Conservation (phyloP, 208 protist genomes). For the Zelonia costaricensis region DNA sequence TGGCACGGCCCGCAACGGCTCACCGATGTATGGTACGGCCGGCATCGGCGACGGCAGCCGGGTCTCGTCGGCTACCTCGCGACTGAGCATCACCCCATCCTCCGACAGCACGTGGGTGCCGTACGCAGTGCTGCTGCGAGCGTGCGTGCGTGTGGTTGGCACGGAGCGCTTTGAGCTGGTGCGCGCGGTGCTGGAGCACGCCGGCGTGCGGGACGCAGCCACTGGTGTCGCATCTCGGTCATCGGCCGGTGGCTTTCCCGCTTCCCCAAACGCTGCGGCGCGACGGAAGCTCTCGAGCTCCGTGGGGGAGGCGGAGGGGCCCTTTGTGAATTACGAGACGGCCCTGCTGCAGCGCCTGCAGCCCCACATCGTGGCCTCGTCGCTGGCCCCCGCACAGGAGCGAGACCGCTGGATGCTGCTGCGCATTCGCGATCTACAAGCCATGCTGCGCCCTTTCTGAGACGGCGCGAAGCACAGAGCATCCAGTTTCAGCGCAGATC, state of each 20-base stretch:
- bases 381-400: background rate
- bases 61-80: background rate
- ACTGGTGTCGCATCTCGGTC: background rate
- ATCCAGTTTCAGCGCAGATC: constrained; percentile 21
- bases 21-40: background rate
- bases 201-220: constrained; percentile 1
- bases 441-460: background rate
- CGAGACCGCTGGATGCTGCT: background rate
- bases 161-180: background rate
- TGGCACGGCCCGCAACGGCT: background rate
- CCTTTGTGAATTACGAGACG: background rate
- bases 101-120: background rate
- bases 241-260: no score
- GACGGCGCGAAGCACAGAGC: background rate
- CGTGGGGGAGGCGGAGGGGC: background rate
- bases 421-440: background rate
- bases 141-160: constrained; percentile 2
- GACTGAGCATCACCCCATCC: background rate
- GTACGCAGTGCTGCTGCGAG: constrained; percentile 3
- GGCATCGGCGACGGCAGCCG: background rate
- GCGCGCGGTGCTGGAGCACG: background rate
- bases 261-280: background rate
- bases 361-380: background rate
- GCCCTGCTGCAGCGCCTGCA: background rate
- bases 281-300: background rate